Evolutionary conservation across 2,329 filamentous ascomycete species (phyloP).

Genomic region (Penicillium glabrum): DNA sequence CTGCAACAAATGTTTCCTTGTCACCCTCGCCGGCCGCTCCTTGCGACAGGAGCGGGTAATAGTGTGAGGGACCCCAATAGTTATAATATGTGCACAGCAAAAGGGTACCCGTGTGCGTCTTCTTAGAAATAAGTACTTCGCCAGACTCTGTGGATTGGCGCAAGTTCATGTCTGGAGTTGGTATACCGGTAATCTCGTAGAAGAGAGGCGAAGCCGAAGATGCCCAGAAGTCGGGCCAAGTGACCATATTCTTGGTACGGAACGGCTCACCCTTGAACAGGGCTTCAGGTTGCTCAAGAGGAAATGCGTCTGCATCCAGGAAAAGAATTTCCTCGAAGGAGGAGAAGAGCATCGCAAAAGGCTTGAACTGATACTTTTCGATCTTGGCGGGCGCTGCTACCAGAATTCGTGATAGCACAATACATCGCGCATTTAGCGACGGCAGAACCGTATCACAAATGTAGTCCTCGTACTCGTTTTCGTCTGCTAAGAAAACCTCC

Average conservation of each 20-base stretch:
- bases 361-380: constrained; percentile 49
- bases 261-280: constrained; percentile 47
- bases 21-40: constrained; percentile 49
- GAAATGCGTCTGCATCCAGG: constrained; percentile 50
- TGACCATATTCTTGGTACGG: constrained; percentile 37
- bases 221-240: constrained; percentile 41
- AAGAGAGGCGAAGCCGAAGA: constrained; percentile 44
- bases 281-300: constrained; percentile 41
- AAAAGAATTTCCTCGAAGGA: constrained; percentile 52
- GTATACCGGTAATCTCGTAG: constrained; percentile 45
- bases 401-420: constrained; percentile 47
- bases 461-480: constrained; percentile 42
- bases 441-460: constrained; percentile 47
- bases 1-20: constrained; percentile 52
- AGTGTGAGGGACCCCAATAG: constrained; percentile 53
- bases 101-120: constrained; percentile 47
- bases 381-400: constrained; percentile 33
- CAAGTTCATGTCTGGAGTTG: constrained; percentile 29
- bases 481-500: constrained; percentile 46
- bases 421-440: constrained; percentile 42
- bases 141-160: constrained; percentile 50
- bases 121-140: constrained; percentile 51
- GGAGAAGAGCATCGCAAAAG: constrained; percentile 51
- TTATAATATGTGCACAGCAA: constrained; percentile 57
- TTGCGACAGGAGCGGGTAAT: constrained; percentile 46